phyloP scores from a whole-genome alignment of 805 yeast species.

The Myxozyma udenii region DNA sequence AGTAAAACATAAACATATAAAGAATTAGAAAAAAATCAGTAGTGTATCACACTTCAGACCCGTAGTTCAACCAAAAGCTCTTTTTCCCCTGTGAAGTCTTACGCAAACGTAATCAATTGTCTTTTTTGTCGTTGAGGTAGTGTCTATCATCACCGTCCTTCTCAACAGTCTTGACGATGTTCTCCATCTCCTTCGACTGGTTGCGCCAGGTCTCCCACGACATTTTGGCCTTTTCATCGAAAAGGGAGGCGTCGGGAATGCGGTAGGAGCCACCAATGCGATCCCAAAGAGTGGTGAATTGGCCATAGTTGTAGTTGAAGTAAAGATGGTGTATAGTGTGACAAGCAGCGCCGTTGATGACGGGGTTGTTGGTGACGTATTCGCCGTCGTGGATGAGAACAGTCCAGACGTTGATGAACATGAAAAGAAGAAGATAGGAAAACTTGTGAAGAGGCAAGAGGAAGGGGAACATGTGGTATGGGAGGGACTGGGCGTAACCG shows the following conservation, averaged over 20 bases:
- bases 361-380: conserved; percentile 87
- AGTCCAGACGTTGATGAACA: conserved; percentile 95
- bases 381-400: conserved; percentile 99
- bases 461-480: conserved; percentile 90
- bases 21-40: no score
- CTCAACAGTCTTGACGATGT: conserved; percentile 74
- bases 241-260: conserved; percentile 82
- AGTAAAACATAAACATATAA: no score
- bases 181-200: conserved; percentile 73
- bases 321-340: conserved; percentile 96
- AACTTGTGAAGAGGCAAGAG: conserved; percentile 89
- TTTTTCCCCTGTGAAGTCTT: no score
- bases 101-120: neutral
- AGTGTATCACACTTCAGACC: no score
- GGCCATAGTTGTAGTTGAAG: conserved; percentile 97
- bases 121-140: conserved; percentile 11
- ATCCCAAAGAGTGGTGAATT: conserved; percentile 97
- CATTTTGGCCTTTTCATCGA: conserved; percentile 59
- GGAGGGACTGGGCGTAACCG: conserved; percentile 88
- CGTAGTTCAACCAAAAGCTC: no score
- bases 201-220: conserved; percentile 62
- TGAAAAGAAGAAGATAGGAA: conserved; percentile 74
- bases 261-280: conserved; percentile 92
- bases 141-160: conserved; percentile 46
- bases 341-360: conserved; percentile 96